A percentile compares a stretch with the other conserved stretches of the same genome.
Evolutionary conservation across 2,329 filamentous ascomycete genomes (phyloP).

Genomic region (Aaosphaeria pasadenensis): DNA sequence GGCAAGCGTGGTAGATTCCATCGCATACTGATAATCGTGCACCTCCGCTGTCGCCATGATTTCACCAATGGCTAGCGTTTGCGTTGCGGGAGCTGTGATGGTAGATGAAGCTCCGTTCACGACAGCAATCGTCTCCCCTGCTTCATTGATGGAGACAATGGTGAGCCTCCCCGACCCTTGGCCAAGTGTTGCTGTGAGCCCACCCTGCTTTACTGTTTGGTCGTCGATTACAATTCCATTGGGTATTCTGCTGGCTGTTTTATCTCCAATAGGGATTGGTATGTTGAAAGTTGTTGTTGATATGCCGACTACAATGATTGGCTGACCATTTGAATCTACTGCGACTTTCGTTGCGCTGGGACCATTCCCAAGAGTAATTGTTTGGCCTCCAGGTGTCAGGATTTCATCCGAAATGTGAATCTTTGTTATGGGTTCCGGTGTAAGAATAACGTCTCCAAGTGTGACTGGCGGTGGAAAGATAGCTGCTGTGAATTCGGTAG

Average conservation of each 20-base stretch:
- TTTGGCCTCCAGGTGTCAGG: conserved; percentile 6
- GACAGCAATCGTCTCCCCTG: conserved; percentile 7
- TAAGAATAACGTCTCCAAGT: neutral
- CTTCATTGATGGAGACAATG: conserved; percentile 5
- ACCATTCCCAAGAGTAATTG: conserved; percentile 6
- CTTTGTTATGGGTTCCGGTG: conserved; percentile 1
- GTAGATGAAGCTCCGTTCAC: conserved; percentile 2
- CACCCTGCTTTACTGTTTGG: conserved; percentile 3
- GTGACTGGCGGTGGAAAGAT: neutral
- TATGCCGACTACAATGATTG: conserved; percentile 5
- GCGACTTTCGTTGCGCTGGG: conserved; percentile 5
- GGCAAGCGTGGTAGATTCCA: conserved; percentile 11
- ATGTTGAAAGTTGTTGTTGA: conserved; percentile 4
- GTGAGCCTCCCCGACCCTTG: neutral
- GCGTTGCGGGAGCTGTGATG: neutral
- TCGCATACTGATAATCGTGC: conserved; percentile 2
- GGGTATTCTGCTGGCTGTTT: neutral
- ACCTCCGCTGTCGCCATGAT: conserved; percentile 6
- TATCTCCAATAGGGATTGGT: conserved; percentile 2
- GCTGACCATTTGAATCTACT: conserved; percentile 6
- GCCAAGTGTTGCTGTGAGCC: conserved; percentile 4
- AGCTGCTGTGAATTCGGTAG: neutral
- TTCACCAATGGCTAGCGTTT: conserved; percentile 5
- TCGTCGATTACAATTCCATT: conserved; percentile 2
- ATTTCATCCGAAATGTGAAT: conserved; percentile 4